These are phyloP conservation scores for Madurella fahalii DNA, from an alignment of 2,329 filamentous ascomycete species.

Conservation along the genomic window DNA sequence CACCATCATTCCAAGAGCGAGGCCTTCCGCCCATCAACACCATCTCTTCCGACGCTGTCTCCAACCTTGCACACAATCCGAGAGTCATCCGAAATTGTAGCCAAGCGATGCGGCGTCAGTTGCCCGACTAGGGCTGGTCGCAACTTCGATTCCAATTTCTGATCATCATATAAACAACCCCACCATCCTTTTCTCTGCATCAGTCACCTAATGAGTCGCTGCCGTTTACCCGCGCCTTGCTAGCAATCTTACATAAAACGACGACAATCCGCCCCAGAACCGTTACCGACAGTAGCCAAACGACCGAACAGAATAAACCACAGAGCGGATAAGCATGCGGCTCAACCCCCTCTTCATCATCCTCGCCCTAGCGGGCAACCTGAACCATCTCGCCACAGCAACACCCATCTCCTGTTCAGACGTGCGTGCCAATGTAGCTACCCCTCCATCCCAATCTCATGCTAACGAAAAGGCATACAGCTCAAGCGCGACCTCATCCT, in stretches of 20 bases:
- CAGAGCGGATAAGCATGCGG: not conserved
- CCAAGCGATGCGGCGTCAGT: not conserved
- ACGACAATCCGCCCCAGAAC: too few relatives aligned
- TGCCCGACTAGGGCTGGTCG: not conserved
- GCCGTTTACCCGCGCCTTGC: too few relatives aligned
- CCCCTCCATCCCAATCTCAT: not conserved
- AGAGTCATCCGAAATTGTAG: not conserved
- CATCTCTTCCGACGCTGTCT: too few relatives aligned
- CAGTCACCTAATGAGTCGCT: too few relatives aligned
- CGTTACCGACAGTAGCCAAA: not conserved
- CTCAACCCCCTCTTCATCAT: slow-evolving; percentile 18
- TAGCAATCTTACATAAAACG: too few relatives aligned
- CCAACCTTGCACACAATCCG: not conserved
- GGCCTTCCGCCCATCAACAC: too few relatives aligned
- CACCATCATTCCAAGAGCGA: too few relatives aligned
- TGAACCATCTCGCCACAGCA: slow-evolving; percentile 23
- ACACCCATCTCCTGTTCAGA: slow-evolving; percentile 39
- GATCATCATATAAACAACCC: too few relatives aligned
- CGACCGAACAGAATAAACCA: not conserved
- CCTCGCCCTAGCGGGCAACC: slow-evolving; percentile 24
- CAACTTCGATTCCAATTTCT: too few relatives aligned
- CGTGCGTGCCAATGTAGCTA: slow-evolving; percentile 24
- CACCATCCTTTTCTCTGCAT: too few relatives aligned
- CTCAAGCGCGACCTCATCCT: slow-evolving; percentile 43
- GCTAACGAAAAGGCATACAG: slow-evolving; percentile 23